A percentile compares a stretch with the other conserved stretches of the same genome.
phyloP scores from a whole-genome alignment of 2,329 filamentous ascomycete species.

The Claviceps quebecensis region DNA sequence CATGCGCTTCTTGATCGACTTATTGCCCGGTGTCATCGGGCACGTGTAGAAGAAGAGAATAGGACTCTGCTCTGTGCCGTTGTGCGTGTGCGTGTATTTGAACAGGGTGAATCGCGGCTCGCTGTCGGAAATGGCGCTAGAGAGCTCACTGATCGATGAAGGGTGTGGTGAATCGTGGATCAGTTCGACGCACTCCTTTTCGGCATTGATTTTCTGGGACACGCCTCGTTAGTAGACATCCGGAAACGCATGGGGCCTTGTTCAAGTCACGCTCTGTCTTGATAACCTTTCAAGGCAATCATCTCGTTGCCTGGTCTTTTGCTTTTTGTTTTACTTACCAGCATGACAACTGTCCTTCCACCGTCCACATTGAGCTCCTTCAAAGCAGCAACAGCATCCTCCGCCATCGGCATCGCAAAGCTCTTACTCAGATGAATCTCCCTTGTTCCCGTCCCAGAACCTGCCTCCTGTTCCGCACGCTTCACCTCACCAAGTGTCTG shows the following conservation, averaged over 20 bases:
- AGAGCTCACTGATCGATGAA: slow-evolving; percentile 43
- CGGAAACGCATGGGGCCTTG: too few species aligned
- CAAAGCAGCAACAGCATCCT: slow-evolving; percentile 51
- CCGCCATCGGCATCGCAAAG: slow-evolving; percentile 43
- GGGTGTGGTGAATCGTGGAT: slow-evolving; percentile 37
- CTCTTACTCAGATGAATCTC: slow-evolving; percentile 45
- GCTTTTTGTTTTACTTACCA: slow-evolving; percentile 34
- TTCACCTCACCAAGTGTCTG: slow-evolving; percentile 56
- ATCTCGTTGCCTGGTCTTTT: neutral
- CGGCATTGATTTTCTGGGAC: slow-evolving; percentile 54
- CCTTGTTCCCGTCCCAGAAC: slow-evolving; percentile 48
- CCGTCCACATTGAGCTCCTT: slow-evolving; percentile 39
- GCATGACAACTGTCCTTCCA: slow-evolving; percentile 43
- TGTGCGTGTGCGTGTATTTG: slow-evolving; percentile 46
- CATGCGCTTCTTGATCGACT: slow-evolving; percentile 72
- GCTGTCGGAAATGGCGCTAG: slow-evolving; percentile 43
- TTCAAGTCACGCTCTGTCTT: too few species aligned
- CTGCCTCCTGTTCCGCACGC: slow-evolving; percentile 60
- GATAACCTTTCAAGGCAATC: too few species aligned
- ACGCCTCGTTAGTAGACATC: neutral
- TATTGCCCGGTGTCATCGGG: slow-evolving; percentile 48
- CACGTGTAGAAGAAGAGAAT: slow-evolving; percentile 76
- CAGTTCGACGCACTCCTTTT: slow-evolving; percentile 55
- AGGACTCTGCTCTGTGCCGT: slow-evolving; percentile 37
- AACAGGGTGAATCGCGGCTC: slow-evolving; percentile 73